A percentile compares a stretch with the other conserved stretches of the same genome.
Conservation (phyloP, 495 filamentous ascomycete species). For the Daldinia loculata region DNA sequence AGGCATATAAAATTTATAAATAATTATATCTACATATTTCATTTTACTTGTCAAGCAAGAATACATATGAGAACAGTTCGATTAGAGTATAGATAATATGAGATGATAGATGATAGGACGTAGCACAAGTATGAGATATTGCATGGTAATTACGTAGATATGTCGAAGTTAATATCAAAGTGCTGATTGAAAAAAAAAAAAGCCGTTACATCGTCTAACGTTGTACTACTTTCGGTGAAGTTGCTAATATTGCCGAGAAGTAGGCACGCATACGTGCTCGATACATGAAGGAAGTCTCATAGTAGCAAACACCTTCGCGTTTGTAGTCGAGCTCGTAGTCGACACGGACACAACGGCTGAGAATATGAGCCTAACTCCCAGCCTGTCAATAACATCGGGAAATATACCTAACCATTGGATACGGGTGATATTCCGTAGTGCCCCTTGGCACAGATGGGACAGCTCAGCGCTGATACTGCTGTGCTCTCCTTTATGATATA, state of each 20-base stretch:
- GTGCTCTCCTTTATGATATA: constrained; percentile 36
- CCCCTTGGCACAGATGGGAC: constrained; percentile 22
- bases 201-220: constrained; percentile 32
- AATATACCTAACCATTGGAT: constrained; percentile 35
- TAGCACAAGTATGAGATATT: constrained; percentile 28
- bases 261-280: constrained; percentile 36
- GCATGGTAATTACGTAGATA: constrained; percentile 27
- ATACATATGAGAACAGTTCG: not conserved
- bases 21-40: not conserved
- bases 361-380: constrained; percentile 31
- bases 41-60: not conserved
- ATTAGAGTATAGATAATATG: not conserved
- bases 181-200: not conserved
- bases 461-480: constrained; percentile 42
- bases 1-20: not conserved
- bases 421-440: constrained; percentile 16
- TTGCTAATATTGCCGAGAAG: constrained; percentile 35
- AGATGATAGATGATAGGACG: constrained; percentile 2
- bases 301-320: constrained; percentile 44
- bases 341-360: constrained; percentile 34
- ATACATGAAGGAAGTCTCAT: constrained; percentile 40
- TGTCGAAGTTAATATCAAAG: constrained; percentile 14
- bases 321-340: constrained; percentile 33
- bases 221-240: constrained; percentile 34
- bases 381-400: constrained; percentile 21